Evolutionary conservation across 805 yeast genomes (phyloP).

Genomic region (Kuraishia ogatae): DNA sequence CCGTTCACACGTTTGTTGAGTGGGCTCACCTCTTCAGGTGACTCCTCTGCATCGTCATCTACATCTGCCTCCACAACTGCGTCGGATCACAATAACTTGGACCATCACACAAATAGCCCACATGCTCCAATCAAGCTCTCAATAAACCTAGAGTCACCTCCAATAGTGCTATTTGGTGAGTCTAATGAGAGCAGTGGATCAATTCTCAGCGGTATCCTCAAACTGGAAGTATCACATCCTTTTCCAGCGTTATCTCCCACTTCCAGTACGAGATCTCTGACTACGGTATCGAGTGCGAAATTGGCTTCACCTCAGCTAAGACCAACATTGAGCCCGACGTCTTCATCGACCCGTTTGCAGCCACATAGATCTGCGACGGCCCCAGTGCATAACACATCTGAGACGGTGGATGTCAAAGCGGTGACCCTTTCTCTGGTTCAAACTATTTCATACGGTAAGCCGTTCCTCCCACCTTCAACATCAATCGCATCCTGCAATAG

Average conservation of each 20-base stretch:
- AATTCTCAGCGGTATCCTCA: constrained; percentile 70
- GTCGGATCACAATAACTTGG: background rate
- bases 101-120: constrained; percentile 11
- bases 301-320: constrained; percentile 15
- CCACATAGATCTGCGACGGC: constrained; percentile 9
- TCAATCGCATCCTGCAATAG: constrained; percentile 44
- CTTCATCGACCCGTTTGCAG: constrained; percentile 12
- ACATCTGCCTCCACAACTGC: background rate
- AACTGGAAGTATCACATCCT: constrained; percentile 28
- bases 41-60: too few relatives aligned
- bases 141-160: constrained; percentile 81
- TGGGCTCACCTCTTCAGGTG: background rate
- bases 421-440: constrained; percentile 70
- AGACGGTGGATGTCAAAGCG: constrained; percentile 40
- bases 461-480: constrained; percentile 49
- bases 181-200: constrained; percentile 80
- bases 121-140: constrained; percentile 29
- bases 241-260: constrained; percentile 6
- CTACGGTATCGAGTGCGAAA: constrained; percentile 1
- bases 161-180: constrained; percentile 75
- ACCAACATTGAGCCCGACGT: constrained; percentile 9
- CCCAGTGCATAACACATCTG: constrained; percentile 11
- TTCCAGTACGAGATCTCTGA: background rate
- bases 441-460: constrained; percentile 54
- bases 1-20: background rate